These are phyloP conservation scores for Aquilaria sinensis DNA, from an alignment of 345 rosid genomes.

Conservation along the genomic window DNA sequence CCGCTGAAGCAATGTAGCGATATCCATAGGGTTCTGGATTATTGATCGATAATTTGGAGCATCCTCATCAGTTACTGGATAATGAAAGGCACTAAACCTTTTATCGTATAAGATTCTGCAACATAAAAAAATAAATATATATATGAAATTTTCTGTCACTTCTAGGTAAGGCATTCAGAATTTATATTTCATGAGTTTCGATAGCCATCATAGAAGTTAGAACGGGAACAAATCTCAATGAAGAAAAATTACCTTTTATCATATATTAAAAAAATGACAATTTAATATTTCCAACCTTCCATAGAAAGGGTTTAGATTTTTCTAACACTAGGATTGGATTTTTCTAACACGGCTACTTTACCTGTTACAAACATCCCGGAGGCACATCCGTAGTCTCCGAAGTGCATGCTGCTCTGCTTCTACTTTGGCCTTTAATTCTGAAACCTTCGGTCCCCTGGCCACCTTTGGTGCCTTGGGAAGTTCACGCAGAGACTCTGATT, in stretches of 20 bases:
- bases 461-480: constrained; percentile 83
- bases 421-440: constrained; percentile 88
- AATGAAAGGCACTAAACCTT: constrained; percentile 88
- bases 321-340: too few species aligned
- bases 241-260: not conserved
- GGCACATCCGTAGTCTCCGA: constrained; percentile 96
- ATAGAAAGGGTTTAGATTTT: too few species aligned
- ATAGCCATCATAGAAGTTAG: not conserved
- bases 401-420: constrained; percentile 99
- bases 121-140: not conserved
- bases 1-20: constrained; percentile 81
- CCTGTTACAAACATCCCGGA: constrained; percentile 98
- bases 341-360: constrained; percentile 23
- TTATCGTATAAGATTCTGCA: constrained; percentile 86
- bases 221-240: not conserved
- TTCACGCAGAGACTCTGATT: constrained; percentile 49
- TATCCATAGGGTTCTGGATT: constrained; percentile 94
- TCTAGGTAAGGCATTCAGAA: not conserved
- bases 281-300: too few species aligned
- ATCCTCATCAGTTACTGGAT: constrained; percentile 91
- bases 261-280: not conserved
- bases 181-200: not conserved
- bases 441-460: constrained; percentile 80
- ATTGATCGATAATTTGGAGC: constrained; percentile 88
- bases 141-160: constrained; percentile 3